These are phyloP conservation scores for Litsea cubeba DNA, from an alignment of 164 flowering plant genomes.

Conservation along the genomic window DNA sequence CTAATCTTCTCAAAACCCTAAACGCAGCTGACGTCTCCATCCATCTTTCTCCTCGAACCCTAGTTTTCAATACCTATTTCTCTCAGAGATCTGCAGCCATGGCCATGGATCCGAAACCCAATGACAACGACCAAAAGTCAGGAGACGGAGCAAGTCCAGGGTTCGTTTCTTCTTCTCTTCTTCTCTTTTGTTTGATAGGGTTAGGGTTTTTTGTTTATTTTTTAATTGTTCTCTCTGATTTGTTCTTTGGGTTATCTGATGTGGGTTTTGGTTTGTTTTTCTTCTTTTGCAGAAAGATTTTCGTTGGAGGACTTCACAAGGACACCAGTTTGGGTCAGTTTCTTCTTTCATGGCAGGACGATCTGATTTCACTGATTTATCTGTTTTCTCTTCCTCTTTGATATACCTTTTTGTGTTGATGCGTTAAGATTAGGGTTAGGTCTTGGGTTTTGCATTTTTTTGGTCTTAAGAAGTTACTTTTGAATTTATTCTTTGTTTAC, in stretches of 20 bases:
- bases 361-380: neutral
- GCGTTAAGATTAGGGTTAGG: neutral
- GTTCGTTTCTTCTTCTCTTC: conserved; percentile 19
- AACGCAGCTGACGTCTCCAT: neutral
- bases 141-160: conserved; percentile 72
- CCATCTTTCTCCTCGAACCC: neutral
- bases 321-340: conserved; percentile 55
- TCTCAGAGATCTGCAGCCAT: conserved; percentile 13
- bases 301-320: conserved; percentile 79
- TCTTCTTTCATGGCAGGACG: neutral
- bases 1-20: neutral
- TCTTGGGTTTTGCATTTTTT: neutral
- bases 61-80: neutral
- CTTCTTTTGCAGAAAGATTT: conserved; percentile 72
- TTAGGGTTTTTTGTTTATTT: neutral
- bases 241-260: neutral
- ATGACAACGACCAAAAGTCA: conserved; percentile 6
- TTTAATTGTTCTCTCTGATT: neutral
- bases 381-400: neutral
- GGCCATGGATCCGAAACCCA: conserved; percentile 41
- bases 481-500: no score
- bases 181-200: neutral
- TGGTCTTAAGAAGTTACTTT: neutral
- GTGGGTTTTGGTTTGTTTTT: neutral
- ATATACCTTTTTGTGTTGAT: neutral